Conservation (phyloP, 2,329 filamentous ascomycete genomes). For the Fusarium veterinarium region DNA sequence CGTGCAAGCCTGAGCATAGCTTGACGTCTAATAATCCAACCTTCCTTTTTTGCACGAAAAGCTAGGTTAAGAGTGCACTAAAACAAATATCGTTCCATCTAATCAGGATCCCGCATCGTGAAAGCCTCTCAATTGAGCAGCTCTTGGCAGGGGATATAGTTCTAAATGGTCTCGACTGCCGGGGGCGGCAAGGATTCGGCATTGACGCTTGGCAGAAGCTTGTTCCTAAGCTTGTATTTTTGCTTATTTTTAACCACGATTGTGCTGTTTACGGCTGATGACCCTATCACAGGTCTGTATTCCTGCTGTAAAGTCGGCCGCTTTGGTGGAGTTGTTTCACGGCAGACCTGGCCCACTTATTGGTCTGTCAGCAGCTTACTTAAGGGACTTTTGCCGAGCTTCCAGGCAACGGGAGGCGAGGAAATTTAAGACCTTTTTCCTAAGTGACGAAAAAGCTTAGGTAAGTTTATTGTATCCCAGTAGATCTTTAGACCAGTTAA, state of each 20-base stretch:
- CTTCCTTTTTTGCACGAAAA: not conserved
- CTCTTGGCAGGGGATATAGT: not conserved
- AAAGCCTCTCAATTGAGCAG: too few relatives aligned
- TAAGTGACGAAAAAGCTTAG: accelerated
- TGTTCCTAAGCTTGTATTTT: not conserved
- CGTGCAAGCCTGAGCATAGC: not conserved
- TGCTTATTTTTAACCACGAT: not conserved
- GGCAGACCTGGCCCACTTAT: not conserved
- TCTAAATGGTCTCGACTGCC: not conserved
- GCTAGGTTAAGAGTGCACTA: accelerated
- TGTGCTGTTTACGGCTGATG: not conserved
- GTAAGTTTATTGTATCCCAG: accelerated
- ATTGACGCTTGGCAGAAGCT: not conserved
- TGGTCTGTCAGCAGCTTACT: not conserved
- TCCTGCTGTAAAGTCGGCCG: not conserved
- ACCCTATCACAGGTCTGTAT: not conserved
- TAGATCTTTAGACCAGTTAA: accelerated
- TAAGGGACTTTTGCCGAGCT: not conserved
- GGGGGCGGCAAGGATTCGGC: not conserved
- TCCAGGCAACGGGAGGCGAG: not conserved
- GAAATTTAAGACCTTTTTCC: accelerated
- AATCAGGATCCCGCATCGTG: not conserved
- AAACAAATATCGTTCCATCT: too few relatives aligned
- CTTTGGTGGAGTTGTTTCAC: not conserved
- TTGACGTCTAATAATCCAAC: not conserved